phyloP scores from a whole-genome alignment of 164 flowering plant genomes.

The Cinnamomum micranthum region DNA sequence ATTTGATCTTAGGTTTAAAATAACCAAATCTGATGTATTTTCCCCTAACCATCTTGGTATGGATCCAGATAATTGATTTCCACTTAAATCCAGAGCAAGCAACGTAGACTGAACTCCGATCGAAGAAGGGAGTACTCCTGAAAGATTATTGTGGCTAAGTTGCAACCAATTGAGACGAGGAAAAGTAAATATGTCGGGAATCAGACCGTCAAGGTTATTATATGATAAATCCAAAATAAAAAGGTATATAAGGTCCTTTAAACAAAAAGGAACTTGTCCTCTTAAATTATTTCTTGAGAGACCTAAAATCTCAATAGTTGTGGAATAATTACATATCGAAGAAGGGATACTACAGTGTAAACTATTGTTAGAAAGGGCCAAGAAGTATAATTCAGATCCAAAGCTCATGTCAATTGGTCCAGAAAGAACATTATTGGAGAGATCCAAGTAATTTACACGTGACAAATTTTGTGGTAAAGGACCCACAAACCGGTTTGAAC shows the following conservation, averaged over 20 bases:
- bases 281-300: conserved; percentile 8
- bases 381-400: not conserved
- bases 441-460: not conserved
- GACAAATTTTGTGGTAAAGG: not conserved
- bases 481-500: not conserved
- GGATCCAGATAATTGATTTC: not conserved
- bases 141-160: conserved; percentile 3
- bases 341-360: not conserved
- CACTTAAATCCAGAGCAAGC: not conserved
- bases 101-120: not conserved
- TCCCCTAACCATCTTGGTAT: conserved; percentile 5
- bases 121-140: not conserved
- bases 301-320: not conserved
- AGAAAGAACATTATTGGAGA: not conserved
- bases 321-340: not conserved
- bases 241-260: not conserved
- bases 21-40: not conserved
- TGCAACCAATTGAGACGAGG: not conserved
- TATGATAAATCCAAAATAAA: not conserved
- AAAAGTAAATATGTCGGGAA: not conserved
- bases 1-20: not conserved
- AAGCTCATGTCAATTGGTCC: not conserved
- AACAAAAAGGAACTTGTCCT: conserved; percentile 13
- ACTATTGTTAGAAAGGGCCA: not conserved
- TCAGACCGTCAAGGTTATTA: not conserved